A percentile compares a stretch with the other conserved stretches of the same genome.
Evolutionary conservation across 768 basidiomycete species (phyloP).

Genomic region (Lactarius vividus): DNA sequence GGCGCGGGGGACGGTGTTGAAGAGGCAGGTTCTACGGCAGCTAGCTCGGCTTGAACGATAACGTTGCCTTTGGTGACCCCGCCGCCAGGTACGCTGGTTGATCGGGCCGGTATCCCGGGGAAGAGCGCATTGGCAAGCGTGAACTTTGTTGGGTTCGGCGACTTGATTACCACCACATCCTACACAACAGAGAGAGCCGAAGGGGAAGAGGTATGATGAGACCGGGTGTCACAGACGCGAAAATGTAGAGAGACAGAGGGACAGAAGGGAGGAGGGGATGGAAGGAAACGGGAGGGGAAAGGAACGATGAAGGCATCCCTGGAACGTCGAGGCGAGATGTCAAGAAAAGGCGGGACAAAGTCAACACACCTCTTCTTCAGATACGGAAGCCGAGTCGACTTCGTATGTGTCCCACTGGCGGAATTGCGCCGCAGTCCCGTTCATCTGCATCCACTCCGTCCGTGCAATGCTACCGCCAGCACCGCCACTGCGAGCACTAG

Average conservation of each 20-base stretch:
- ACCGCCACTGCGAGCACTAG: constrained; percentile 10
- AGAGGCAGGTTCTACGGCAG: constrained; percentile 19
- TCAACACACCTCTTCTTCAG: constrained; percentile 28
- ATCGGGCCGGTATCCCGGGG: constrained; percentile 4
- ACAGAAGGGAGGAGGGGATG: background rate
- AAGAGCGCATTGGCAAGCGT: constrained; percentile 21
- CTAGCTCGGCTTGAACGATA: constrained; percentile 3
- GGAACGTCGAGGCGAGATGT: constrained; percentile 11
- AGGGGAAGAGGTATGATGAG: constrained; percentile 24
- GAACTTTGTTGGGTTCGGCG: constrained; percentile 26
- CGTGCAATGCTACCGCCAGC: constrained; percentile 6
- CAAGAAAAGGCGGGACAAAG: constrained; percentile 18
- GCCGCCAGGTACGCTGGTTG: background rate
- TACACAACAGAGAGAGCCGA: constrained; percentile 17
- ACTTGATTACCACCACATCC: constrained; percentile 28
- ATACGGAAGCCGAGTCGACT: constrained; percentile 22
- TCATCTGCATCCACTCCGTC: constrained; percentile 19
- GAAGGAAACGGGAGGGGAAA: background rate
- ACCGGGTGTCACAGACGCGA: constrained; percentile 11
- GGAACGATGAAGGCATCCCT: constrained; percentile 11
- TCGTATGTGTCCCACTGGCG: constrained; percentile 16
- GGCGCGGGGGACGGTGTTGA: constrained; percentile 22
- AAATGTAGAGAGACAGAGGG: constrained; percentile 16
- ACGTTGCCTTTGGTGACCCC: background rate
- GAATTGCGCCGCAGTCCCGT: constrained; percentile 14